These are phyloP conservation scores for Suhomyces bribrorum DNA, from an alignment of 1,139 yeast genomes.

Conservation along the genomic window DNA sequence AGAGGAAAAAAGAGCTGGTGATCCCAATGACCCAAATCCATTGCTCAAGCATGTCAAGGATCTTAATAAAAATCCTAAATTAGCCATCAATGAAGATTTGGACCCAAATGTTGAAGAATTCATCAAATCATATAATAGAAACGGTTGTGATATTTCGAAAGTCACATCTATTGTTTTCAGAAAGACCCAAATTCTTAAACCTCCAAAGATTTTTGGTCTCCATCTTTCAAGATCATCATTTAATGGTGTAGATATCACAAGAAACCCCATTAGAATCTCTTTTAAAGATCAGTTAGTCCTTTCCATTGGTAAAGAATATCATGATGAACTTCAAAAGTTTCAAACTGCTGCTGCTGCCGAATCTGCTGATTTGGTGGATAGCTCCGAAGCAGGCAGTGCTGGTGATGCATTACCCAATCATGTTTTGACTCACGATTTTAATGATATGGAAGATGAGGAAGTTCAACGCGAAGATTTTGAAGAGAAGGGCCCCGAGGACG, in stretches of 20 bases:
- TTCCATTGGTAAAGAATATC: conserved; percentile 48
- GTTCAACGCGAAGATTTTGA: conserved; percentile 46
- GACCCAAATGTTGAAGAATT: conserved; percentile 44
- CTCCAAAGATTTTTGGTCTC: conserved; percentile 71
- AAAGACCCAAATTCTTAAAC: conserved; percentile 57
- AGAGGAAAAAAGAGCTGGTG: conserved; percentile 7
- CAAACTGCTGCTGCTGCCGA: conserved; percentile 28
- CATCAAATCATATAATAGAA: conserved; percentile 46
- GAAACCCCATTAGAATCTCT: conserved; percentile 74
- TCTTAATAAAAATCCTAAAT: conserved; percentile 32
- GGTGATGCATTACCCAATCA: conserved; percentile 16
- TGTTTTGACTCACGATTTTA: conserved; percentile 44
- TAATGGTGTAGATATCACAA: conserved; percentile 65
- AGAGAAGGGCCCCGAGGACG: conserved; percentile 34
- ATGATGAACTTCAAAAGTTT: conserved; percentile 38
- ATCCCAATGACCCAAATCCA: conserved; percentile 1
- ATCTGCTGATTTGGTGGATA: conserved; percentile 1
- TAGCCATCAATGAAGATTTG: conserved; percentile 65
- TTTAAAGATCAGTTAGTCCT: conserved; percentile 61
- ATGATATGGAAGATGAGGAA: conserved; percentile 49
- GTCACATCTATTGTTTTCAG: conserved; percentile 68
- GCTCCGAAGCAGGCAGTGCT: conserved; percentile 7
- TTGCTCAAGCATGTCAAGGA: conserved; percentile 19
- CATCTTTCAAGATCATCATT: conserved; percentile 84
- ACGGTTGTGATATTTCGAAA: conserved; percentile 45